Base-by-base conservation (phyloP, 257 asterid genomes). In the Schizonepeta tenuifolia region DNA sequence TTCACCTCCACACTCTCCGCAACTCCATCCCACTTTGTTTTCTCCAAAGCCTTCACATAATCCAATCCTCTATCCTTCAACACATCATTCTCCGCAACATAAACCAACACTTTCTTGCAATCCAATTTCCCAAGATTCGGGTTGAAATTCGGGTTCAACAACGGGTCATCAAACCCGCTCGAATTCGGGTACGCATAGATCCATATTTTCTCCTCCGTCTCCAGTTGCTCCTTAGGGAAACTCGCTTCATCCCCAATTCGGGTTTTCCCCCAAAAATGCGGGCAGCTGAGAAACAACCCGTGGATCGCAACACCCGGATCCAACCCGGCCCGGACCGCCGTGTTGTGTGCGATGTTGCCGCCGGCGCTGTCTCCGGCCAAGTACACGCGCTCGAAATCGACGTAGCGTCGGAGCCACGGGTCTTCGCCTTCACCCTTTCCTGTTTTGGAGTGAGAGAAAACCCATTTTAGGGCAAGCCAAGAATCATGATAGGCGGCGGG, bases 321-420 rank as follows among this genome's bases (percentile, higher is more conserved):
- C 43, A 41, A 15, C 73, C 92, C 96, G 22, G 55, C 81, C 79
- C 82, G 79, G 14, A 84, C 26, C 0, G 82, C 89, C 80, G 79
- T 58, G 73, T 80, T 73, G 56, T 91, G 94, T 0, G 96, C 92
- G 3, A 91, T 74, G 51, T 83, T 91, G 6, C 61, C 92, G 0
- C 97, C 94, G 0, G 96, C 91, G 50, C 94, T 87, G 28, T 87
- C 97, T 2, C 97, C 96, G 1, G 85, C 86, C 0, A 89, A 28
- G 20, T 73, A 87, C 2, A 88, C 88, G 0, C 47, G 81, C 5
- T 58, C 57, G 13, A 84, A 83, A 55, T 91, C 87, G 1, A 57
- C 94, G 18, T 69, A 47, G 8, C 68, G 65, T 7, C 15, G 63
- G 0, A 91, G 79, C 96, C 97, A 89, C 9, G 50, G 24, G n/a